Evolutionary conservation across 106 monocot species (phyloP).

Genomic region (Dendrobium chrysotoxum): DNA sequence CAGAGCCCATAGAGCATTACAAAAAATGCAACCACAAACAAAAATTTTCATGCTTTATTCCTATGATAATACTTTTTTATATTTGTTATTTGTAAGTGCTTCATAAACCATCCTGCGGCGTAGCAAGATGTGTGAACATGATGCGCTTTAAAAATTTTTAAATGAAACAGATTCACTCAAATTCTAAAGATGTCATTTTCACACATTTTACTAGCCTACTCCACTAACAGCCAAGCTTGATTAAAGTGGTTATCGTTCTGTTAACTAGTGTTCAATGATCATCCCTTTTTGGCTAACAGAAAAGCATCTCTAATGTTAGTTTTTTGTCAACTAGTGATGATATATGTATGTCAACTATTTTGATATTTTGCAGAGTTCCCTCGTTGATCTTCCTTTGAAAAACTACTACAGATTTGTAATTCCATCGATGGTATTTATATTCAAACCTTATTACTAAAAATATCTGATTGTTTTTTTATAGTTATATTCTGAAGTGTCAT

Average conservation of each 20-base stretch:
- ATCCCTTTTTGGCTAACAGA: not conserved
- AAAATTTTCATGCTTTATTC: too few species aligned
- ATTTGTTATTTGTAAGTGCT: not conserved
- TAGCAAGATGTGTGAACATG: not conserved
- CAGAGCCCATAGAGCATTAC: too few species aligned
- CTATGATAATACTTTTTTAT: too few species aligned
- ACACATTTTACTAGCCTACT: not conserved
- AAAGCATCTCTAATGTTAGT: not conserved
- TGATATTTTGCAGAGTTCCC: slow-evolving; percentile 80
- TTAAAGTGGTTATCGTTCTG: not conserved
- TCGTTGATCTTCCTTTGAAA: slow-evolving; percentile 89
- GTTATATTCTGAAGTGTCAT: slow-evolving; percentile 11
- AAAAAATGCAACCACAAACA: too few species aligned
- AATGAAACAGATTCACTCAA: not conserved
- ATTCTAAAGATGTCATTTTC: not conserved
- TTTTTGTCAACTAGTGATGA: not conserved
- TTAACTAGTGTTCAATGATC: not conserved
- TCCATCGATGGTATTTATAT: slow-evolving; percentile 57
- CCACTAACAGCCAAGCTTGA: not conserved
- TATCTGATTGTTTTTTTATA: not conserved
- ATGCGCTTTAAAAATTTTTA: not conserved
- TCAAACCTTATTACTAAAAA: not conserved
- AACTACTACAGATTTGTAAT: slow-evolving; percentile 94
- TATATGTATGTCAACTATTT: not conserved
- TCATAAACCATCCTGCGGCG: too few species aligned